Base-by-base conservation (phyloP, 768 basidiomycete genomes). In the Ramaria sp. region DNA sequence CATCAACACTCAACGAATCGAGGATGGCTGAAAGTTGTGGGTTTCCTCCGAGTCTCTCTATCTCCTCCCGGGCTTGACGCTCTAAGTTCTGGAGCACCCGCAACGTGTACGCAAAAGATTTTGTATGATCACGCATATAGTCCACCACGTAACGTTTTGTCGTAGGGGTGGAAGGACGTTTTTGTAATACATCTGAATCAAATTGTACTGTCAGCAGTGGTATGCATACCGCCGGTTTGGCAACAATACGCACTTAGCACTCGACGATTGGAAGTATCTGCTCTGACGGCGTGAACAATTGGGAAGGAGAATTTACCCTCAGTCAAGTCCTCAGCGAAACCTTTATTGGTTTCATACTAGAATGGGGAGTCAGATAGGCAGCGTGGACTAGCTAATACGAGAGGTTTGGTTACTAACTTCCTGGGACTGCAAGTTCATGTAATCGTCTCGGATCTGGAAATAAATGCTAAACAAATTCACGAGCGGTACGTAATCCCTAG, bases 241-340 rank as follows among this genome's bases (percentile, higher is more conserved):
- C 20, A 20, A 34, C 13, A 8, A 34, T 34, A 71, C 85, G 58
- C 61, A 94, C 93, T 94, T 52, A 96, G 73, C 32, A 98, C 76
- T 66, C 85, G 85, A 32, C 81, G 76, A 67, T 90, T 91, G 0
- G 82, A 76, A 10, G 71, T 74, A 63, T 92, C 81, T 6, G 87
- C 78, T 28, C 86, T 82, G 45, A 97, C 83, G 18, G 87, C 83
- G 66, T 97, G 95, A 0, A 98, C 83, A 30, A 97, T 76, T 0
- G 93, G 94, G 69, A 98, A 98, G 3, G 90, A 94, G 72, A 98
- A 98, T 67, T 98, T 98, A 6, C 95, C 95, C 70, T 97, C 95
- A 0, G 89, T 85, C 13, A 98, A 73, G 64, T 98, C 95, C 67
- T 98, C 94, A 0, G 88, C 88, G 66, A 89, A 95, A 2, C 87